phyloP scores from a whole-genome alignment of 257 asterid genomes.

The Solanum peruvianum region DNA sequence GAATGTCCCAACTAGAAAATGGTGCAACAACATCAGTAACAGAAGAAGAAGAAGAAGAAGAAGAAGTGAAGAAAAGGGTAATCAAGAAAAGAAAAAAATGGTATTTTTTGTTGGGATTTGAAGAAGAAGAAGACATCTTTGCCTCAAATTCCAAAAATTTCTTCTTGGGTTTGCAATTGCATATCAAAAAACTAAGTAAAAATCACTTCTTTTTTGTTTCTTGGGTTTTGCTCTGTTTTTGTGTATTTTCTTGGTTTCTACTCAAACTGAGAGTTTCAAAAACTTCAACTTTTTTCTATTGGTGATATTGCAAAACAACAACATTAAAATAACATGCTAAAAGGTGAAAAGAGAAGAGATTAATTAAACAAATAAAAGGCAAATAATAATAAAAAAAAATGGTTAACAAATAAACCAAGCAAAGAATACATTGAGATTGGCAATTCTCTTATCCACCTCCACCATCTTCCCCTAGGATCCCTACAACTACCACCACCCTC shows the following conservation, averaged over 20 bases:
- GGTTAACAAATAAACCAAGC: constrained; percentile 8
- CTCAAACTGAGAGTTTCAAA: neutral
- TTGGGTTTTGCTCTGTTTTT: constrained; percentile 9
- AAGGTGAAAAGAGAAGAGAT: neutral
- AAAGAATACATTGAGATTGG: constrained; percentile 37
- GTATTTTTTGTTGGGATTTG: neutral
- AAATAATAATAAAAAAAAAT: neutral
- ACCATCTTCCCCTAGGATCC: constrained; percentile 22
- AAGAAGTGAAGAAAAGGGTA: constrained; percentile 6
- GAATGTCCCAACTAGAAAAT: constrained; percentile 14
- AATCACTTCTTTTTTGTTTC: neutral
- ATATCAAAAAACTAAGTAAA: neutral
- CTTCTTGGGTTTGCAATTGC: constrained; percentile 38
- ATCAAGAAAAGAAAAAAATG: constrained; percentile 2
- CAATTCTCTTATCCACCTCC: constrained; percentile 8
- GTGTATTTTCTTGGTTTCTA: neutral
- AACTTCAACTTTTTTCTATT: neutral
- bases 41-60: neutral
- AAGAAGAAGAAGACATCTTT: constrained; percentile 12
- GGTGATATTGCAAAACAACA: neutral
- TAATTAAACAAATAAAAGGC: neutral
- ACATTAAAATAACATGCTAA: neutral
- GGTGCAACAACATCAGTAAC: neutral
- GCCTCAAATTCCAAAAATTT: constrained; percentile 44
- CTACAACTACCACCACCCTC: constrained; percentile 2